These are phyloP conservation scores for Hypholoma fasciculare DNA, from an alignment of 768 basidiomycete genomes.

Conservation along the genomic window DNA sequence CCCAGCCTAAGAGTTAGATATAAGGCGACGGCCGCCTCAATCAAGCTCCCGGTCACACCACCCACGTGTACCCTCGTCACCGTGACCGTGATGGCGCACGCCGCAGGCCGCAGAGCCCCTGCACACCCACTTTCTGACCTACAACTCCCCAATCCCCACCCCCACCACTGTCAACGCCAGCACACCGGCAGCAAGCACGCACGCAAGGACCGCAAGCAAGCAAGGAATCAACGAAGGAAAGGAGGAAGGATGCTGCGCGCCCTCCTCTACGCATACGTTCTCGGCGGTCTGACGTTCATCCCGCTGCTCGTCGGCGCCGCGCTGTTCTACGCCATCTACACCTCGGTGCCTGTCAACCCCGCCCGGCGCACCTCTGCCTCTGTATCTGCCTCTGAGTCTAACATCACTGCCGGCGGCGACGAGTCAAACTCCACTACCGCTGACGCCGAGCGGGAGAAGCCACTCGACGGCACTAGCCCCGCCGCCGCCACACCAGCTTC, in stretches of 20 bases:
- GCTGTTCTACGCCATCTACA: slow-evolving; percentile 71
- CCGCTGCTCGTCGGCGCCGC: slow-evolving; percentile 66
- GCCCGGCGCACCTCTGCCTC: slow-evolving; percentile 31
- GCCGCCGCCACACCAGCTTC: background rate
- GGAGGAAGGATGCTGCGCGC: slow-evolving; percentile 62
- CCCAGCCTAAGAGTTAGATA: background rate
- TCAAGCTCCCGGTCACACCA: slow-evolving; percentile 6
- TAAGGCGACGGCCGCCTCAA: background rate
- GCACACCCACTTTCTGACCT: background rate
- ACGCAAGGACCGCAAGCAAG: no score
- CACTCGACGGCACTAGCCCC: background rate
- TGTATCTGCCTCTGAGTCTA: slow-evolving; percentile 23
- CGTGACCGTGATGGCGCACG: slow-evolving; percentile 9
- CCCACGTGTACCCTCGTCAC: slow-evolving; percentile 21
- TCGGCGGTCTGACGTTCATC: slow-evolving; percentile 89
- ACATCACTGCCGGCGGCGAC: slow-evolving; percentile 27
- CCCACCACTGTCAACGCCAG: slow-evolving; percentile 11
- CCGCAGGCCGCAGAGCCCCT: background rate
- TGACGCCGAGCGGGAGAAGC: slow-evolving; percentile 31
- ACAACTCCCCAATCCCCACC: slow-evolving; percentile 9
- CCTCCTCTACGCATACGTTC: slow-evolving; percentile 79
- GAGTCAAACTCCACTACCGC: slow-evolving; percentile 52
- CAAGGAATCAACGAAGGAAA: no score
- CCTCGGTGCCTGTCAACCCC: slow-evolving; percentile 79
- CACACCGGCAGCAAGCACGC: background rate